Conservation (phyloP, 306 rosid genomes). For the Quercus engelmannii region DNA sequence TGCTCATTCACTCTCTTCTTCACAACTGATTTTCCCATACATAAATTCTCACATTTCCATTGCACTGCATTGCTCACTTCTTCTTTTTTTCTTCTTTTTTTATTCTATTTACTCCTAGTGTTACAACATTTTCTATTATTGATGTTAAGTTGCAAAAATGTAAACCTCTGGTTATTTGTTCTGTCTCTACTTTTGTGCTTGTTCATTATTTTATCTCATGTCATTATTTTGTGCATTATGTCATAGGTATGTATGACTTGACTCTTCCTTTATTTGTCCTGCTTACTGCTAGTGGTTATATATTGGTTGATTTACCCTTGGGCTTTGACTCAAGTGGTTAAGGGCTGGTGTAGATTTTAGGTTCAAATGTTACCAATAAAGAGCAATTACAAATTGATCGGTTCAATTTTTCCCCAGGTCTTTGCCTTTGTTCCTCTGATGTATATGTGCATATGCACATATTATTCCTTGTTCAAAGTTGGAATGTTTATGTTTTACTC, state of each 20-base stretch:
- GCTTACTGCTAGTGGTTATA: conserved; percentile 4
- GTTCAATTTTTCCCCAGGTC: conserved; percentile 51
- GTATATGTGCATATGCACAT: conserved; percentile 99
- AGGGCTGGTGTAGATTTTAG: not conserved
- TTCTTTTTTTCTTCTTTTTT: not conserved
- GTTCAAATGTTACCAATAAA: not conserved
- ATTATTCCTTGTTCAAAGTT: conserved; percentile 89
- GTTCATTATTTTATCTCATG: not conserved
- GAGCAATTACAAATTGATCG: conserved; percentile 16
- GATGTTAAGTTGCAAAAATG: not conserved
- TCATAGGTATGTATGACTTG: not conserved
- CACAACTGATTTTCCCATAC: not conserved
- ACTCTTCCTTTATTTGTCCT: conserved; percentile 1
- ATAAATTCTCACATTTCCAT: not conserved
- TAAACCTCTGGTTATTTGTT: not conserved
- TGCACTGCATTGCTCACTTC: not conserved
- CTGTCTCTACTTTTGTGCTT: not conserved
- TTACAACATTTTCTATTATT: not conserved
- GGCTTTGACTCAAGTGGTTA: not conserved
- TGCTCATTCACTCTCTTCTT: not conserved
- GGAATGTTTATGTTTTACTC: conserved; percentile 92
- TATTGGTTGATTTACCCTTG: not conserved
- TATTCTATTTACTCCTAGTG: not conserved
- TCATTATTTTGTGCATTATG: not conserved
- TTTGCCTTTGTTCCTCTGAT: conserved; percentile 89